Percentiles rank a stretch among this genome's conserved stretches.
phyloP scores from a whole-genome alignment of 192 early-diverging fungal genomes.

The Coemansia sp. region DNA sequence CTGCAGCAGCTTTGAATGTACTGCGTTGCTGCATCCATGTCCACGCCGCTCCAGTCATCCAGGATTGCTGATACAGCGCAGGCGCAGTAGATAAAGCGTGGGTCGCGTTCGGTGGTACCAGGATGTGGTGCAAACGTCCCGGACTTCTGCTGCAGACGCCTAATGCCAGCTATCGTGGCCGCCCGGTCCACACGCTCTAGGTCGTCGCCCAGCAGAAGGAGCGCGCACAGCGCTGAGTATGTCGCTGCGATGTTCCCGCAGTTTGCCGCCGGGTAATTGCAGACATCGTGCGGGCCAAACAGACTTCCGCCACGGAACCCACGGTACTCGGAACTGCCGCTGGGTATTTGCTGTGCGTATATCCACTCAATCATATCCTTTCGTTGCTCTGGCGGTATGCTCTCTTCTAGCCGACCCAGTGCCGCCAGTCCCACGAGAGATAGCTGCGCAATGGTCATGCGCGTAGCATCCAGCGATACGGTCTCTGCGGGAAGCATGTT shows the following conservation, averaged over 20 bases:
- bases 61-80: conserved; percentile 78
- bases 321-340: conserved; percentile 21
- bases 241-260: conserved; percentile 75
- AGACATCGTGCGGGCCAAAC: conserved; percentile 37
- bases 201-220: conserved; percentile 88
- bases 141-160: conserved; percentile 66
- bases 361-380: conserved; percentile 90
- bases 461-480: conserved; percentile 67
- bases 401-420: conserved; percentile 64
- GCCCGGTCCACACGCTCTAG: conserved; percentile 73
- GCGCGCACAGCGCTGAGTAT: conserved; percentile 80
- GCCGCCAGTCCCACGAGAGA: conserved; percentile 79
- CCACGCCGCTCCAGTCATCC: conserved; percentile 87
- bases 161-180: conserved; percentile 63
- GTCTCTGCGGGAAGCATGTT: conserved; percentile 71
- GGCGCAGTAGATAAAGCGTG: conserved; percentile 91
- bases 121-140: conserved; percentile 77
- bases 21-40: conserved; percentile 52
- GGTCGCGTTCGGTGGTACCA: conserved; percentile 76
- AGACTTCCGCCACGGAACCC: conserved; percentile 59
- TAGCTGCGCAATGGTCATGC: conserved; percentile 89
- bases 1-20: conserved; percentile 40
- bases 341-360: conserved; percentile 85
- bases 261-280: conserved; percentile 32
- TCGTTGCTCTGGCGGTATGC: conserved; percentile 57